phyloP scores from a whole-genome alignment of 2,329 filamentous ascomycete genomes.

The Penicillium sp. region DNA sequence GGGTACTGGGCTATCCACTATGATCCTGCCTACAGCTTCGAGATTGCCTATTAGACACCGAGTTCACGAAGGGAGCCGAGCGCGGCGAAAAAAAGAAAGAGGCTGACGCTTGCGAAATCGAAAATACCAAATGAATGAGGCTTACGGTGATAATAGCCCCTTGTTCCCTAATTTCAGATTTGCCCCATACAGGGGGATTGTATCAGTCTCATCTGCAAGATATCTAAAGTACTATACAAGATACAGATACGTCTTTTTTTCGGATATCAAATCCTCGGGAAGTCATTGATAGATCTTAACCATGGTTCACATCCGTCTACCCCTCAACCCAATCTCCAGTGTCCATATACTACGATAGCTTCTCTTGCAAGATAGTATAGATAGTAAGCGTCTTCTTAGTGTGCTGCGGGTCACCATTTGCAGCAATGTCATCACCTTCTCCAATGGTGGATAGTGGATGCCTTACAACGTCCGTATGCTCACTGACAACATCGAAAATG shows the following conservation, averaged over 20 bases:
- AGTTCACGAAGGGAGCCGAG: no score
- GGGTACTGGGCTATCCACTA: slow-evolving; percentile 45
- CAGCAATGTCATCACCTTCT: no score
- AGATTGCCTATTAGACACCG: no score
- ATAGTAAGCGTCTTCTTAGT: no score
- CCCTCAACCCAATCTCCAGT: not conserved
- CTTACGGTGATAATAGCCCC: not conserved
- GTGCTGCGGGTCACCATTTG: no score
- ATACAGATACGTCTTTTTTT: not conserved
- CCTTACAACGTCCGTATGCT: no score
- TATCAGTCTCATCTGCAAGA: not conserved
- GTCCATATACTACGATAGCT: no score
- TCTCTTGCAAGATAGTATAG: no score
- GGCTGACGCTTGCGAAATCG: no score
- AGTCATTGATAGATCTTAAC: slow-evolving; percentile 9
- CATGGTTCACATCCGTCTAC: slow-evolving; percentile 18
- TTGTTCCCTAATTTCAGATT: not conserved
- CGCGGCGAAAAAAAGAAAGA: no score
- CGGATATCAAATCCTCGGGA: not conserved
- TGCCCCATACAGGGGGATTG: not conserved
- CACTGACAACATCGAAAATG: no score
- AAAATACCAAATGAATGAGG: not conserved
- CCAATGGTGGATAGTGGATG: no score
- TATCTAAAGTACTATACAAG: not conserved
- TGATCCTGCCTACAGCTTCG: slow-evolving; percentile 29